Evolutionary conservation across 805 yeast genomes (phyloP), one percentile per base, ranked within the genome.

Genomic region (Yarrowia sp.): DNA sequence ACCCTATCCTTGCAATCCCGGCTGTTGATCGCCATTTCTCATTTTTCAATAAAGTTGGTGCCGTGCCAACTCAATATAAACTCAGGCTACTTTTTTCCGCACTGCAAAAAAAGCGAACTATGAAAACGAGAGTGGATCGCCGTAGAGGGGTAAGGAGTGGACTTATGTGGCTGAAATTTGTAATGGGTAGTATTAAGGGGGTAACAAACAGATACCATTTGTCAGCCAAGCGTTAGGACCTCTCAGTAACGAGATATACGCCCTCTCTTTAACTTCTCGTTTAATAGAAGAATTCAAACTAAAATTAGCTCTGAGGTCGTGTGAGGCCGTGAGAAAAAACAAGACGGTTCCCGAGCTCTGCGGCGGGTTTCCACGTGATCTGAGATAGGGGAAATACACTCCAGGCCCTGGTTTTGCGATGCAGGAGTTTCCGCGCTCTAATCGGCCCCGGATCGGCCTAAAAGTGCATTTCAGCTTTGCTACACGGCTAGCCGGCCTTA

Each of bases 391-490:
- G 19, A 32, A 10, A 50, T 16, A 11, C 22, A 9, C 42, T 12
- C 42, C 14, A 11, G 5, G 52, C 10, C 11, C 9, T 10, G 15
- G 14, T 10, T 8, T 45, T 9, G 4, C 4, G 12, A 4, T 10
- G 49, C 26, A 45, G 26, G 16, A 26, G 12, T 15, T 52, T 36
- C 3, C 58, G 58, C n/a, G 15, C 2, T 12, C 10, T 7, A 19
- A 19, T 22, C 59, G 45, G 59, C 59, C 59, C 59, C 59, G 59
- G 59, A 53, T 40, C 59, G 59, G 59, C 42, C 32, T n/a, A 16
- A 35, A 2, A 8, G 0, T 10, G 41, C 42, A 3, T n/a, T 12
- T 7, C n/a, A 11, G 32, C n/a, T 3, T 12, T 19, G 45, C 59
- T 38, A 53, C 59, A 38, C 59, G 59, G 59, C 59, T 53, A 36